phyloP scores from a whole-genome alignment of 2,329 filamentous ascomycete genomes.

The Claviceps cyperi region DNA sequence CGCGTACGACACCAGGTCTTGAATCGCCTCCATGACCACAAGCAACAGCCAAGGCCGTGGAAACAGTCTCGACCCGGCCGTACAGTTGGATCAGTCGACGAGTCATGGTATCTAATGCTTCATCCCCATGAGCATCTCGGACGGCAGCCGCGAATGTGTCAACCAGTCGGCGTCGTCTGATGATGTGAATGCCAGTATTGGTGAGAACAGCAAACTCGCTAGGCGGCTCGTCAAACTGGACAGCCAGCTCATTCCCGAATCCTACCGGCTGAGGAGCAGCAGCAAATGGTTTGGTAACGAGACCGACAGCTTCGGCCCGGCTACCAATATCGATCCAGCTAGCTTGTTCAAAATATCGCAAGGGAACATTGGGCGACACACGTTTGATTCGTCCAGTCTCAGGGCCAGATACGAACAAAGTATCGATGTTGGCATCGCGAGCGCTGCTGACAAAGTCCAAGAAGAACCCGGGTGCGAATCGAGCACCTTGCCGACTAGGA shows the following conservation, averaged over 20 bases:
- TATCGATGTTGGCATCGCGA: conserved; percentile 46
- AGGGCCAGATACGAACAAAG: conserved; percentile 71
- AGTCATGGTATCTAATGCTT: conserved; percentile 68
- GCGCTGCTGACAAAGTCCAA: conserved; percentile 63
- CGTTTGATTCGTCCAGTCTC: conserved; percentile 74
- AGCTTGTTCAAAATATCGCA: conserved; percentile 62
- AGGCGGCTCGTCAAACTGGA: conserved; percentile 78
- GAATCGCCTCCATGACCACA: conserved; percentile 81
- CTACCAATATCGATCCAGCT: conserved; percentile 65
- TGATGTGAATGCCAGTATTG: conserved; percentile 75
- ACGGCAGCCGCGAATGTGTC: conserved; percentile 83
- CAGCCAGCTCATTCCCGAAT: conserved; percentile 88
- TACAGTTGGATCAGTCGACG: conserved; percentile 76
- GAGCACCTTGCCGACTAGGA: conserved; percentile 35
- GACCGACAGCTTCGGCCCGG: conserved; percentile 62
- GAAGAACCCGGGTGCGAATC: conserved; percentile 81
- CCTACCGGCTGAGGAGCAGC: conserved; percentile 55
- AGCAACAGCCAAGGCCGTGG: conserved; percentile 82
- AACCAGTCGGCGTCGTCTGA: conserved; percentile 70
- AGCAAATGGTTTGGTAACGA: conserved; percentile 59
- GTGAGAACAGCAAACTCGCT: conserved; percentile 85
- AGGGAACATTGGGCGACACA: conserved; percentile 34
- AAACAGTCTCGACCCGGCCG: conserved; percentile 76
- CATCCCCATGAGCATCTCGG: conserved; percentile 56
- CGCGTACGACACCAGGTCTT: conserved; percentile 55